Percentiles rank a stretch among this genome's conserved stretches.
Conservation (phyloP, 805 yeast species). For the Starmerella floricola region DNA sequence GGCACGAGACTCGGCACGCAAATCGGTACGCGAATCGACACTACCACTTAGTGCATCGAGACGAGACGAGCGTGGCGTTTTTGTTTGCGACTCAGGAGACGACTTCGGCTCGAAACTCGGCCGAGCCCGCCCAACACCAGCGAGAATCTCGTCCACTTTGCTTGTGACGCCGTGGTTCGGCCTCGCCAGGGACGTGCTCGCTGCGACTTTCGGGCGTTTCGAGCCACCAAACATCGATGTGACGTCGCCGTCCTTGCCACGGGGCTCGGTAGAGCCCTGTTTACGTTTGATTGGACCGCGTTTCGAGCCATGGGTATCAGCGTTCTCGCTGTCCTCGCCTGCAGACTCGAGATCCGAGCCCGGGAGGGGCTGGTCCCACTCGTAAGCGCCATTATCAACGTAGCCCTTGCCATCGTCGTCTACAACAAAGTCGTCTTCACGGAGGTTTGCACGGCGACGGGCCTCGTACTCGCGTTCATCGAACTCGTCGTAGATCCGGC, state of each 20-base stretch:
- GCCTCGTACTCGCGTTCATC: conserved; percentile 68
- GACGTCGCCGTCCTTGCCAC: conserved; percentile 26
- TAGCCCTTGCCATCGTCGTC: conserved; percentile 92
- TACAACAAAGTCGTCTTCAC: conserved; percentile 85
- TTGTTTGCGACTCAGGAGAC: too few species aligned
- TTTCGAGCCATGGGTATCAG: conserved; percentile 17
- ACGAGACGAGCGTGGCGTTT: too few species aligned
- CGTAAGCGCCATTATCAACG: conserved; percentile 85
- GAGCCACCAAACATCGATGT: conserved; percentile 29
- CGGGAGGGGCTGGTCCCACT: conserved; percentile 47
- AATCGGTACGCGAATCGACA: too few species aligned
- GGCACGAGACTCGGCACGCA: too few species aligned
- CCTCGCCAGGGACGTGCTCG: neutral
- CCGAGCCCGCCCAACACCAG: conserved; percentile 4
- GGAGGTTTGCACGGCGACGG: conserved; percentile 64
- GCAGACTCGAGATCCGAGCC: conserved; percentile 30
- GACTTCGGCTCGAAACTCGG: too few species aligned
- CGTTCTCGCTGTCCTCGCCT: conserved; percentile 24
- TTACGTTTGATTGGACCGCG: too few species aligned
- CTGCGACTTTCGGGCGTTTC: conserved; percentile 6
- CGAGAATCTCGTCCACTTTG: conserved; percentile 11
- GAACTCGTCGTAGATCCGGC: conserved; percentile 71
- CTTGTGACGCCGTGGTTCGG: neutral
- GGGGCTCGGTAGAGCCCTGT: too few species aligned
- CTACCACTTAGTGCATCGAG: too few species aligned